Conservation (phyloP, 2,329 filamentous ascomycete species). For the Curvularia eragrostidis region DNA sequence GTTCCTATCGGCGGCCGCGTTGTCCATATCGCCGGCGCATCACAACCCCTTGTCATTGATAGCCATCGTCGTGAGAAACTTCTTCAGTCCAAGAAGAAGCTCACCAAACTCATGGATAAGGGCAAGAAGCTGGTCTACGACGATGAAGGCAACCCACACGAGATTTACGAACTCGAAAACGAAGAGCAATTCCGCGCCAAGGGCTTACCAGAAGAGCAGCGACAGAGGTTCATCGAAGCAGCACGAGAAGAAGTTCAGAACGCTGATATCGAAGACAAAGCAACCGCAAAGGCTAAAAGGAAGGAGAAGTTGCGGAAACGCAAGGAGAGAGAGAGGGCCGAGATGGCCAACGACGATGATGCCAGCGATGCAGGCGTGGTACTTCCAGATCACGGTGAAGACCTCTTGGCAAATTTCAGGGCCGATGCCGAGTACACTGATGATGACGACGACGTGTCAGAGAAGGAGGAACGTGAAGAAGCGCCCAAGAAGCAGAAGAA, state of each 20-base stretch:
- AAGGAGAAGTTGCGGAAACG: constrained; percentile 76
- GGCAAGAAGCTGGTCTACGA: constrained; percentile 89
- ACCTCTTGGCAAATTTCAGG: constrained; percentile 53
- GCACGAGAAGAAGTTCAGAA: constrained; percentile 74
- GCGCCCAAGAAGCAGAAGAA: constrained; percentile 73
- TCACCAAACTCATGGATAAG: constrained; percentile 87
- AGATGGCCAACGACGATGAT: constrained; percentile 32
- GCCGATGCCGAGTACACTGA: constrained; percentile 50
- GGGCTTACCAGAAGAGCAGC: constrained; percentile 78
- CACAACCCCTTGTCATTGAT: constrained; percentile 80
- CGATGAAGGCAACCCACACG: constrained; percentile 85
- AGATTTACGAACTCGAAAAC: constrained; percentile 85
- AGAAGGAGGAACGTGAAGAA: constrained; percentile 49
- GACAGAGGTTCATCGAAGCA: constrained; percentile 76
- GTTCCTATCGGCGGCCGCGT: constrained; percentile 58
- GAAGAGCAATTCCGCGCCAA: constrained; percentile 79
- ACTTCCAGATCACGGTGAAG: constrained; percentile 44
- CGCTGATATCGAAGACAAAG: constrained; percentile 85
- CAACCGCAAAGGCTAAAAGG: constrained; percentile 76
- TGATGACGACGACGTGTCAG: constrained; percentile 44
- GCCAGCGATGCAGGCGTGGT: constrained; percentile 30
- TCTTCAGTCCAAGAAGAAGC: constrained; percentile 92
- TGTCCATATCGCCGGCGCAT: constrained; percentile 69
- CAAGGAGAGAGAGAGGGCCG: constrained; percentile 69
- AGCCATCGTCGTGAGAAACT: constrained; percentile 95